phyloP scores from a whole-genome alignment of 305 asterid genomes.

The Ajuga reptans region DNA sequence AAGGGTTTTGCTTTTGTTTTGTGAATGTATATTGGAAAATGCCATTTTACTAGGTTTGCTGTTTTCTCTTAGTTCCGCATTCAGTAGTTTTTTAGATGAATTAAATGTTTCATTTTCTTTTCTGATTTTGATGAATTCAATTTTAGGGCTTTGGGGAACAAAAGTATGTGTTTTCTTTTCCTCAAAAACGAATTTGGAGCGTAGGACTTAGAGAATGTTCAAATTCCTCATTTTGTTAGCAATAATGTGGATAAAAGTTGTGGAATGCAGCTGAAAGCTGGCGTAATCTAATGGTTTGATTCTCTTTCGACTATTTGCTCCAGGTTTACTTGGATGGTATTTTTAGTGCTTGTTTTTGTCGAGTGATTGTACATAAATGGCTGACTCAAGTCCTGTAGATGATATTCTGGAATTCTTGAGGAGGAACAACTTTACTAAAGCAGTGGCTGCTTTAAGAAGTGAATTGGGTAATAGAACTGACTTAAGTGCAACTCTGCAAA shows the following conservation, averaged over 20 bases:
- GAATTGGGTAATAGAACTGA: conserved; percentile 63
- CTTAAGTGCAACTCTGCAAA: conserved; percentile 49
- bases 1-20: not conserved
- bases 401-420: conserved; percentile 59
- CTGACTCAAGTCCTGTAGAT: conserved; percentile 60
- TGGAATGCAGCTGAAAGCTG: conserved; percentile 14
- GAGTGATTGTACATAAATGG: conserved; percentile 45
- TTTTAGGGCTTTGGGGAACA: conserved; percentile 2
- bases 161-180: not conserved
- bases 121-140: not conserved
- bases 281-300: conserved; percentile 19
- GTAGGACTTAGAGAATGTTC: not conserved
- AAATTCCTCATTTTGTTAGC: not conserved
- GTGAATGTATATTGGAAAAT: conserved; percentile 9
- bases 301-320: conserved; percentile 13
- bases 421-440: conserved; percentile 65
- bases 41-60: conserved; percentile 13
- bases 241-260: not conserved
- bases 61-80: conserved; percentile 3
- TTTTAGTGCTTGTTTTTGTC: conserved; percentile 29
- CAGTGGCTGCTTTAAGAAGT: conserved; percentile 71
- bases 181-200: not conserved
- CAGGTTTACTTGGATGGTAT: conserved; percentile 38
- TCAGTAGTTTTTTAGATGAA: not conserved
- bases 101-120: not conserved